Evolutionary conservation across 2,329 filamentous ascomycete genomes (phyloP), one percentile per base, ranked within the genome.

Genomic region (Rasamsonia emersonii): DNA sequence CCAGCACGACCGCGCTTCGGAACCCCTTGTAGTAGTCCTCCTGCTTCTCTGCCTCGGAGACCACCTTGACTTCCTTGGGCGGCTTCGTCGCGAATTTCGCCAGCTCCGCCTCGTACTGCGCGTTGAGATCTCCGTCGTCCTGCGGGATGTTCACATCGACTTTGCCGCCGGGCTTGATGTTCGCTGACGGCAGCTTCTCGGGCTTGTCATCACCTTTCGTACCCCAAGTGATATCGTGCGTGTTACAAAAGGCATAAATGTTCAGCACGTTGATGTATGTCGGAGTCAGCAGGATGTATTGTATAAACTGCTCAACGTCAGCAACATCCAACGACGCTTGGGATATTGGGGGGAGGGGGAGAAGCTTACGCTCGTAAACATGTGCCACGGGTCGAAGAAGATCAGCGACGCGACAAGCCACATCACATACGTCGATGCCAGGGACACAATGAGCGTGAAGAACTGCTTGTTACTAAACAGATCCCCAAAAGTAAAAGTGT

Each of bases 1-100:
- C 77, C 30, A 96, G 67, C 18, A 98, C 91, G 45, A 95, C 88
- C 17, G 85, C 77, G 13, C 84, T 93, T 41, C 91, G 77, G 57
- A 98, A 94, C 44, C 88, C 91, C 50, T 88, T 86, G 72, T 98
- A 98, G 64, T 96, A 98, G 58, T 98, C 91, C 67, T 95, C 86
- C 59, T 98, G 89, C 52, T 82, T 85, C 54, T 95, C 88, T 25
- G 64, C 54, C 8, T 72, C 60, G n/a, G 66, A 65, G 2, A 62
- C 43, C 2, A 40, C 36, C 11, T 53, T 52, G 20, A 77, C 70
- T 41, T 86, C 79, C 41, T 80, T 77, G 17, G 80, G 78, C 27
- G 76, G 76, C 59, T 95, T 96, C 16, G 67, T 64, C 26, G 71
- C 63, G 54, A 96, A 93, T 9, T 78, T 71, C 3, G 69, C 62